A percentile compares a stretch with the other conserved stretches of the same genome.
Evolutionary conservation across 2,329 filamentous ascomycete genomes (phyloP).

Genomic region (Trematosphaeria pertusa): DNA sequence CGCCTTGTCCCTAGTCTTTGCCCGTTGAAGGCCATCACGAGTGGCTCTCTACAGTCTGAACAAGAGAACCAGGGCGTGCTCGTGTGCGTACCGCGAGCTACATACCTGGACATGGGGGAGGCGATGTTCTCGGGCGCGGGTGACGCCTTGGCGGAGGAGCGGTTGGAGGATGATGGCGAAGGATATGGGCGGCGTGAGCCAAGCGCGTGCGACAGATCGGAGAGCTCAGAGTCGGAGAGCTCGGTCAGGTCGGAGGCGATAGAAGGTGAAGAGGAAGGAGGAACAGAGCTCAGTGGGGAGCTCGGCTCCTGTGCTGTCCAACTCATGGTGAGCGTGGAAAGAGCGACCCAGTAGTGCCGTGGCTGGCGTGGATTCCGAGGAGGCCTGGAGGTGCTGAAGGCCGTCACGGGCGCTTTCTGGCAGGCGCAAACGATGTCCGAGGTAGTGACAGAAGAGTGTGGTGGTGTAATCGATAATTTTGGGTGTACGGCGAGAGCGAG

Average conservation of each 20-base stretch:
- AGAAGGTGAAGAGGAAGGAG: constrained; percentile 4
- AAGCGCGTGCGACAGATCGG: constrained; percentile 36
- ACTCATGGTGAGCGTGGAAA: constrained; percentile 5
- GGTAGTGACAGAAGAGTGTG: too few relatives aligned
- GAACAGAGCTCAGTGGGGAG: constrained; percentile 50
- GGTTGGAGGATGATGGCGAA: constrained; percentile 53
- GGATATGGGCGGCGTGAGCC: constrained; percentile 38
- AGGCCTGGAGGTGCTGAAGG: too few relatives aligned
- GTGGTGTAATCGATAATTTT: too few relatives aligned
- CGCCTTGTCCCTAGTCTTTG: too few relatives aligned
- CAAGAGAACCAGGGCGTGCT: too few relatives aligned
- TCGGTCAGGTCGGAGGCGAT: too few relatives aligned
- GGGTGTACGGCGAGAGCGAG: too few relatives aligned
- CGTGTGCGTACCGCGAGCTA: too few relatives aligned
- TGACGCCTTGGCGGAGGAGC: constrained; percentile 54
- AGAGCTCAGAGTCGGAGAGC: constrained; percentile 42
- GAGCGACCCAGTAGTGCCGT: constrained; percentile 5
- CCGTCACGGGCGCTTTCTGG: too few relatives aligned
- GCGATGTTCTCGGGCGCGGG: constrained; percentile 55
- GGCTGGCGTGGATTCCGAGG: too few relatives aligned
- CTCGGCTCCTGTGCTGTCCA: constrained; percentile 31
- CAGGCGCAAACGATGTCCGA: not conserved
- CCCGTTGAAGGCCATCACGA: too few relatives aligned
- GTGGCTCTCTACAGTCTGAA: too few relatives aligned
- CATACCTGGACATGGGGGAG: constrained; percentile 46